phyloP scores from a whole-genome alignment of 768 basidiomycete genomes.

The Pleurotus tuoliensis region DNA sequence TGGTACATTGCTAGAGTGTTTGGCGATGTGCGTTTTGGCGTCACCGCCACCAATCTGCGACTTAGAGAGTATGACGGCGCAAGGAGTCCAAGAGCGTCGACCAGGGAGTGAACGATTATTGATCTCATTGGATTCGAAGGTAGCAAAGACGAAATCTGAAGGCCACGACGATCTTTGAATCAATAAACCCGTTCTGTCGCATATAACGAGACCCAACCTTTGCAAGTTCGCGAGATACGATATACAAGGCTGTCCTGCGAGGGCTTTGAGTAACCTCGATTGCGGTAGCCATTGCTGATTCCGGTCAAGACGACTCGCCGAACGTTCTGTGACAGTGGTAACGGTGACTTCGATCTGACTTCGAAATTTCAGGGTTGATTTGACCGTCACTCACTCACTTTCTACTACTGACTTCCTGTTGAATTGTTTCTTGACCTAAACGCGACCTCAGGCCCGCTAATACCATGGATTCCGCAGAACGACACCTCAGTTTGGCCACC shows the following conservation, averaged over 20 bases:
- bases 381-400: too few relatives aligned
- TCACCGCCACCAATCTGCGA: constrained; percentile 40
- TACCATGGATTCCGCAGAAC: too few relatives aligned
- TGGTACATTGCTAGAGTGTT: constrained; percentile 68
- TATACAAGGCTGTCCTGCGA: constrained; percentile 33
- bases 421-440: too few relatives aligned
- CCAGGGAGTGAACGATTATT: constrained; percentile 59
- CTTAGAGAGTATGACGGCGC: constrained; percentile 20
- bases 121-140: constrained; percentile 71
- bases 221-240: constrained; percentile 55
- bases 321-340: background rate
- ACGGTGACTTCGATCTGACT: background rate
- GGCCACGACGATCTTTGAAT: background rate
- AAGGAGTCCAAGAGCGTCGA: constrained; percentile 49
- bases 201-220: constrained; percentile 31
- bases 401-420: too few relatives aligned
- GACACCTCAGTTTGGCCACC: too few relatives aligned
- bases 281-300: background rate
- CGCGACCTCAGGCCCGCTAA: too few relatives aligned
- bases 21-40: constrained; percentile 48
- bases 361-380: background rate
- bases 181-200: background rate
- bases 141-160: constrained; percentile 44
- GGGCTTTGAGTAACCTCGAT: background rate
- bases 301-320: too few relatives aligned